Evolutionary conservation across 1,139 yeast species (phyloP), one percentile per base, ranked within the genome.

Genomic region (Blastobotrys petasosporus): DNA sequence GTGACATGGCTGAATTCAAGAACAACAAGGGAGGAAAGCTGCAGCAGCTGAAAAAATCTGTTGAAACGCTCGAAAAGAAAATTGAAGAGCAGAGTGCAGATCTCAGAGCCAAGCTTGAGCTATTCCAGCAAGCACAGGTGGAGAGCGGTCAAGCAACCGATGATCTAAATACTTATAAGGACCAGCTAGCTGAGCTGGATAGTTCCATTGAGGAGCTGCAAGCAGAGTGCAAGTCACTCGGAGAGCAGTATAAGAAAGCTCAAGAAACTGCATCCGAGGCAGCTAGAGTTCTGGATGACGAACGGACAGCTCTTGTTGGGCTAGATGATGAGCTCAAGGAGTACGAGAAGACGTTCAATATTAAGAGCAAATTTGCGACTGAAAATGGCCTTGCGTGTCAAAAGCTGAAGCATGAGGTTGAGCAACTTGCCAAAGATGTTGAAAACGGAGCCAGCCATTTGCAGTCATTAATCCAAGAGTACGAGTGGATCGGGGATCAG

Each of bases 1-100:
- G 70, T 31, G 98, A 94, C 62, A 85, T 88, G 71, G 71, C 73
- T 44, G 98, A 94, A 56, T 90, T 90, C 63, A 79, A 77, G 51
- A 72, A 70, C 46, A 85, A 94, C 62, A 90, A 88, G 56, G 87
- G 90, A 0, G 76, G 82, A 1, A 94, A 92, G 62, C 71, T 94
- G 49, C 77, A 79, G 46, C 78, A 84, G 54, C 68, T 94, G 46
- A 78, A 80, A 57, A 57, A 63, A 23, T 41, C 51, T 5, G 49
- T 58, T 4, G 54, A 51, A 15, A 13, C 45, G 34, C 51, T 58
- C 39, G 53, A 51, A 7, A 42, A 43, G n/a, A 44, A 48, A 20
- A 49, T 52, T 15, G 54, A 53, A 2, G 52, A 66, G 1, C 69
- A 76, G 45, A 80, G 77, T 46, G 58, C 60, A 3, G 65, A 61